Evolutionary conservation across 1,139 yeast species (phyloP).

Genomic region (Kluyveromyces sp.): DNA sequence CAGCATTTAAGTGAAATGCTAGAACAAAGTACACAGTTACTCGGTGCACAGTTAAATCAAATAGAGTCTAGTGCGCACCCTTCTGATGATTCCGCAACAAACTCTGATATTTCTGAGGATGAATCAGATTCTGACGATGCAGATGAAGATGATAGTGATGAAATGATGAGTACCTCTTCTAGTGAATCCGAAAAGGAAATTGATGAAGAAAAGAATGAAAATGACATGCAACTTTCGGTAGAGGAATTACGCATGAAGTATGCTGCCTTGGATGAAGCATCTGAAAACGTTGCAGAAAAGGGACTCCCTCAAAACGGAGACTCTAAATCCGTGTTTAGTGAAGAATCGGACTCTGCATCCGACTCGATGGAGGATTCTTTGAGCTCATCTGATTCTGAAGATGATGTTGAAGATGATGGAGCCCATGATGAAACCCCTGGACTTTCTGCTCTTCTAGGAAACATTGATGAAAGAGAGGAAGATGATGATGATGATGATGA

Average conservation of each 20-base stretch:
- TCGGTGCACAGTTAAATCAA: constrained; percentile 69
- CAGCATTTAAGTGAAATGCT: constrained; percentile 82
- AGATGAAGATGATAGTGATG: constrained; percentile 10
- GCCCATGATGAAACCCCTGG: constrained; percentile 7
- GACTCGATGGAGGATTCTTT: constrained; percentile 4
- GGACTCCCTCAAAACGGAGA: not conserved
- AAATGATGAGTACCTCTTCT: constrained; percentile 7
- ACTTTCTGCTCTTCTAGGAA: constrained; percentile 22
- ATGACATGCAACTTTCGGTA: constrained; percentile 52
- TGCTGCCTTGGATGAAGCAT: constrained; percentile 33
- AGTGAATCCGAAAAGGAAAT: constrained; percentile 20
- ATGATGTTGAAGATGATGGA: constrained; percentile 1
- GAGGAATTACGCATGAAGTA: constrained; percentile 64
- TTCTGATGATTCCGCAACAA: constrained; percentile 9
- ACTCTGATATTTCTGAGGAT: constrained; percentile 9
- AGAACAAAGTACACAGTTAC: constrained; percentile 82
- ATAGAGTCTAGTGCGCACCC: constrained; percentile 3
- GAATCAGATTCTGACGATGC: not conserved
- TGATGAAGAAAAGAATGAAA: constrained; percentile 17
- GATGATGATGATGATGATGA: constrained; percentile 20
- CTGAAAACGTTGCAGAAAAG: constrained; percentile 9
- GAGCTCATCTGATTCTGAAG: constrained; percentile 6
- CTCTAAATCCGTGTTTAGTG: constrained; percentile 11
- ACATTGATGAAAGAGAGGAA: constrained; percentile 19
- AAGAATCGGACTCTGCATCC: constrained; percentile 7